Percentiles rank a stretch among this genome's conserved stretches.
Evolutionary conservation across 1,284 basidiomycete species (phyloP).

Genomic region (Tilletia walkeri): DNA sequence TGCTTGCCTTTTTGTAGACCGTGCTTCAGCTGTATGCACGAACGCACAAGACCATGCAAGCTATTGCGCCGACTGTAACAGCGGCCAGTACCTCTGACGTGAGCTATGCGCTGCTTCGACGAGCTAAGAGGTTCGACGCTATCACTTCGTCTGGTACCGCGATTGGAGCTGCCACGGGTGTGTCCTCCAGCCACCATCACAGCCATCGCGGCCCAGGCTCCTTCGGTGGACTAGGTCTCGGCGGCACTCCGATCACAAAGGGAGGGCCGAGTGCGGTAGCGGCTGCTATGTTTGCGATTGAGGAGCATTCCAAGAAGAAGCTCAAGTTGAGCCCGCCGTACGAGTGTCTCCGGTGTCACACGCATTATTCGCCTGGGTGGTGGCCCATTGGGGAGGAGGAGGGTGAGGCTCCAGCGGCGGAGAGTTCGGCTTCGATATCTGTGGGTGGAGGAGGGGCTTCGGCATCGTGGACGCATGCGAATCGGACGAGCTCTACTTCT

Average conservation of each 20-base stretch:
- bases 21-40: slow-evolving; percentile 79
- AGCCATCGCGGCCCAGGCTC: not conserved
- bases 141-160: not conserved
- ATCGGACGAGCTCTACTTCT: not conserved
- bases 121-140: not conserved
- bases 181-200: not conserved
- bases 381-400: not conserved
- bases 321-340: not conserved
- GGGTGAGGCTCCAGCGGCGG: not conserved
- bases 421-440: no score
- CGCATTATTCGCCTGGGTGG: slow-evolving; percentile 9
- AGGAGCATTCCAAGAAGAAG: slow-evolving; percentile 4
- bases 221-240: not conserved
- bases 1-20: slow-evolving; percentile 61
- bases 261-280: slow-evolving; percentile 5
- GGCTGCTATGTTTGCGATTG: not conserved
- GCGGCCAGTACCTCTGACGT: not conserved
- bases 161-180: not conserved
- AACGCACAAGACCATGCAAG: slow-evolving; percentile 73
- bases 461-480: not conserved
- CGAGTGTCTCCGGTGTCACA: not conserved
- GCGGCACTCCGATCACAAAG: no score
- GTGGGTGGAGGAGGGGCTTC: not conserved
- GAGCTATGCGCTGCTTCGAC: slow-evolving; percentile 8
- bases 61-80: not conserved